phyloP scores from a whole-genome alignment of 306 rosid genomes.

The Vigna hirtella region DNA sequence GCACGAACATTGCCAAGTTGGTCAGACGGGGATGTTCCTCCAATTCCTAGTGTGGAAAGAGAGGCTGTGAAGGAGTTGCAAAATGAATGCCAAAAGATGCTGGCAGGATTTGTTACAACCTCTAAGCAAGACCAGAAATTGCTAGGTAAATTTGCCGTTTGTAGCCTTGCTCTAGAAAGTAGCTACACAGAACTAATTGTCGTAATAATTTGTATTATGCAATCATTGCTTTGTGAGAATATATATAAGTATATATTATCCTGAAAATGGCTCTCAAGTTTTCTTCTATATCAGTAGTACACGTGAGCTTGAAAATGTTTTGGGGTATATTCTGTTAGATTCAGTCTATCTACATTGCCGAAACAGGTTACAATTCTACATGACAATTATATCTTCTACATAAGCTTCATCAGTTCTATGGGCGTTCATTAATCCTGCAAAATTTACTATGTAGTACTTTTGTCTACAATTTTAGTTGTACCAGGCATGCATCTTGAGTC shows the following conservation, averaged over 20 bases:
- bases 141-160: slow-evolving; percentile 58
- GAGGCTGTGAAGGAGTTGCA: slow-evolving; percentile 77
- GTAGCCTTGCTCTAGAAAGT: slow-evolving; percentile 16
- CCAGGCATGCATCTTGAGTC: not conserved
- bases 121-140: slow-evolving; percentile 71
- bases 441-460: not conserved
- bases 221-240: slow-evolving; percentile 4
- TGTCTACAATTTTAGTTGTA: not conserved
- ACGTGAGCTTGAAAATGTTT: not conserved
- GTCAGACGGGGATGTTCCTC: slow-evolving; percentile 88
- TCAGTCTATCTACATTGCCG: not conserved
- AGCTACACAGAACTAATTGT: not conserved
- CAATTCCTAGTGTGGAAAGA: slow-evolving; percentile 80
- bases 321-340: slow-evolving; percentile 21
- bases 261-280: slow-evolving; percentile 3
- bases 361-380: not conserved
- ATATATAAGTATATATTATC: not conserved
- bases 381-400: not conserved
- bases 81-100: slow-evolving; percentile 78
- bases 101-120: slow-evolving; percentile 67
- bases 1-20: slow-evolving; percentile 90
- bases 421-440: not conserved
- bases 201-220: slow-evolving; percentile 24
- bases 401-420: not conserved
- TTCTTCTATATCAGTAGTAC: not conserved